Evolutionary conservation across 768 basidiomycete species (phyloP).

Genomic region (Boletus fagicola): DNA sequence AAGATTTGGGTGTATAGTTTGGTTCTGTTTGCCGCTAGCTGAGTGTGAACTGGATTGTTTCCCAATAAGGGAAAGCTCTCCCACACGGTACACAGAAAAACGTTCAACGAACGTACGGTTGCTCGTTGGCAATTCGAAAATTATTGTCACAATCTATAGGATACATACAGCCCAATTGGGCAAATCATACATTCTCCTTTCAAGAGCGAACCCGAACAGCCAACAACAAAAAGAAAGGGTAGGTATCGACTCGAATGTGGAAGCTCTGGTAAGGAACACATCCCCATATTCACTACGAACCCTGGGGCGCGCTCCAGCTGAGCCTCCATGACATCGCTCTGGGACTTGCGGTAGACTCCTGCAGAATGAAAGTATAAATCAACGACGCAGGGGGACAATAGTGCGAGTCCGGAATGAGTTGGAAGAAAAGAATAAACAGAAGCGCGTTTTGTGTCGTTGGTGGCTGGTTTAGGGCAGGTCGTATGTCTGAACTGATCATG

Average conservation of each 20-base stretch:
- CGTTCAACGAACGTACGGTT: too few species aligned
- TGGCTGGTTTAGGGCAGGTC: constrained; percentile 24
- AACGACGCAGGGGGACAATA: constrained; percentile 36
- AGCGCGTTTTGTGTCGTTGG: background rate
- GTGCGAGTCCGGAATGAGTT: constrained; percentile 38
- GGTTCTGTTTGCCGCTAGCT: constrained; percentile 25
- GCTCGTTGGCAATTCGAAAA: too few species aligned
- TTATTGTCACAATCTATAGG: too few species aligned
- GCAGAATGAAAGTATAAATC: constrained; percentile 11
- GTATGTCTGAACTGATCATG: too few species aligned
- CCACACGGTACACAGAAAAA: background rate
- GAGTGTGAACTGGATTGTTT: constrained; percentile 3
- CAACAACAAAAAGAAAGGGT: background rate
- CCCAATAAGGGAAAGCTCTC: background rate
- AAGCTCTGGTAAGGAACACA: constrained; percentile 36
- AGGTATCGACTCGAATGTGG: constrained; percentile 17
- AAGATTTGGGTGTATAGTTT: constrained; percentile 23
- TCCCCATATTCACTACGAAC: constrained; percentile 18
- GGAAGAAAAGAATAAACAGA: background rate
- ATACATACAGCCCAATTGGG: too few species aligned
- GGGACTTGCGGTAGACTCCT: constrained; percentile 39
- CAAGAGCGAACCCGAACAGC: too few species aligned
- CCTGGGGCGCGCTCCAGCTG: constrained; percentile 30
- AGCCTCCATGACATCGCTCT: constrained; percentile 27
- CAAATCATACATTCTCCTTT: too few species aligned